Conservation (phyloP, 768 basidiomycete genomes). For the Auriscalpium microsporum region DNA sequence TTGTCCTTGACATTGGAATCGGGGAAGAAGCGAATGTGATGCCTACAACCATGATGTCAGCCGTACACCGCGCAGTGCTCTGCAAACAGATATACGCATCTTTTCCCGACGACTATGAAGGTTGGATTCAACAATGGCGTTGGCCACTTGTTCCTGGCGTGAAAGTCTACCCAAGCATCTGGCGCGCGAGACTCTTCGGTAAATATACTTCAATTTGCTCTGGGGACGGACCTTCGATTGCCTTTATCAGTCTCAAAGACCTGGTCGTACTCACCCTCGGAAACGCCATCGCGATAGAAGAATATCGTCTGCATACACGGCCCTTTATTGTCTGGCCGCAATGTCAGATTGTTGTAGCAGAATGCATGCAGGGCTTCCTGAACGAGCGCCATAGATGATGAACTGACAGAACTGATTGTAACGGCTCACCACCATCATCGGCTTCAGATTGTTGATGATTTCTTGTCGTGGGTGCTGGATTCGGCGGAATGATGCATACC, state of each 20-base stretch:
- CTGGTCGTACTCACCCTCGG: conserved; percentile 41
- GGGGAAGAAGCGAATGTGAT: conserved; percentile 59
- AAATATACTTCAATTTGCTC: neutral
- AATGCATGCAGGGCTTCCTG: too few relatives aligned
- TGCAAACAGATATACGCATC: conserved; percentile 11
- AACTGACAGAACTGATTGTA: neutral
- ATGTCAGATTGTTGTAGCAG: too few relatives aligned
- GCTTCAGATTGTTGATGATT: conserved; percentile 61
- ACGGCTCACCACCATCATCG: conserved; percentile 48
- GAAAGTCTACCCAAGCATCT: conserved; percentile 56
- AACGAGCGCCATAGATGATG: too few relatives aligned
- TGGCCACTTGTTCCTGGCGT: conserved; percentile 27
- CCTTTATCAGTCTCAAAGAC: conserved; percentile 41
- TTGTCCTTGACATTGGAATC: neutral
- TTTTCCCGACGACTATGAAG: conserved; percentile 69
- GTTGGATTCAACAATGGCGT: conserved; percentile 47
- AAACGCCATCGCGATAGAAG: conserved; percentile 65
- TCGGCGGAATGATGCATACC: conserved; percentile 53
- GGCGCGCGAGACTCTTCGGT: conserved; percentile 48
- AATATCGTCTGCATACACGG: conserved; percentile 46
- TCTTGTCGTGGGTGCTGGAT: conserved; percentile 63
- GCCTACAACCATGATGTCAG: conserved; percentile 13
- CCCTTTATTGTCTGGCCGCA: too few relatives aligned
- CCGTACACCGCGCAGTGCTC: neutral
- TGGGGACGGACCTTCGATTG: conserved; percentile 1